Evolutionary conservation across 345 rosid genomes (phyloP), one percentile per base, ranked within the genome.

Genomic region (Cochlearia excelsa): DNA sequence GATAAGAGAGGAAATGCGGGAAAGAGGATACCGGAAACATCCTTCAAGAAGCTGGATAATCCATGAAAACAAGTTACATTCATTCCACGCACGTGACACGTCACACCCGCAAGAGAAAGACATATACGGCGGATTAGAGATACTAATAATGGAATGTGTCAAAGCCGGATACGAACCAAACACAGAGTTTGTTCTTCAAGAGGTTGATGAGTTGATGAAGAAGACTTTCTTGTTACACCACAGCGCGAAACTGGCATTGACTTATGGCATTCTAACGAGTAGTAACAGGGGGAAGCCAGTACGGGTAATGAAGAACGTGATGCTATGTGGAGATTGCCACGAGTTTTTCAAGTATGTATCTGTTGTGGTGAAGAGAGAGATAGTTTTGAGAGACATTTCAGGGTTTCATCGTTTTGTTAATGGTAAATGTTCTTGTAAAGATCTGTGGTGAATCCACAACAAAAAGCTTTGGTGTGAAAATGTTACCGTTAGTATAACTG

Each of bases 151-250:
- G 68, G 93, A 86, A 73, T 88, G 95, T 77, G 53, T 79, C 7
- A 88, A 71, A 63, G 79, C 77, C 44, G 96, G 95, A 4, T 92
- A 92, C 26, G 76, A 75, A 26, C 96, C 93, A 0, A 79, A 92
- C 75, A 88, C 87, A 0, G 84, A 87, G 69, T 92, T 79, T 51
- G 96, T 86, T 54, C 98, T 92, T 54, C 96, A 88, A 30, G 98
- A 88, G 44, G 84, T 92, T 0, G 98, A 81, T 65, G 96, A 92
- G 79, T 74, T 80, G 54, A 90, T 83, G 57, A 92, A 92, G 76
- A 78, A 81, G 75, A 76, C 66, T 37, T 92, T 88, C 81, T 67
- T 86, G 77, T 87, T 79, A 78, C 82, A 79, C 68, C 96, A 92
- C 59, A 88, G 98, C 43, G 90, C 93, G 28, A 92, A 92, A 74